Evolutionary conservation across 2,329 filamentous ascomycete species (phyloP), one percentile per base, ranked within the genome.

Genomic region (Orbilia ellipsospora): DNA sequence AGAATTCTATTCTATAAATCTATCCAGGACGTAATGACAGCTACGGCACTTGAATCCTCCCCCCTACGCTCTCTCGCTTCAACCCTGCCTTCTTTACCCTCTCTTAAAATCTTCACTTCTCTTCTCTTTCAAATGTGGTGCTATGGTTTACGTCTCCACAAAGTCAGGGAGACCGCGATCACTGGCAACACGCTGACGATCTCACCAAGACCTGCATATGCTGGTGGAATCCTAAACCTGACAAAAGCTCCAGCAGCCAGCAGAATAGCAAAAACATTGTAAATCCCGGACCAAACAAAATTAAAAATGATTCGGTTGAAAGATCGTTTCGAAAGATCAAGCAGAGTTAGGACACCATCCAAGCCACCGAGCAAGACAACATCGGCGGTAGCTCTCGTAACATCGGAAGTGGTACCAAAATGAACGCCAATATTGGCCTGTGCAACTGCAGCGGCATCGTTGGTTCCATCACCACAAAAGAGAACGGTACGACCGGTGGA

Each of bases 401-500:
- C 84, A 68, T 93, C 90, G 0, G 86, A 88, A 3, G 85, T 84
- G 67, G 84, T 85, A 72, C 86, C 87, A 80, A 94, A 87, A 77
- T 92, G 90, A 0, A 93, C 84, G 28, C 92, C 92, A 28, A 94
- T 86, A 4, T 86, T 87, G 0, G 92, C 90, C 80, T 89, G 87
- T 0, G 90, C 88, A 1, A 94, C 85, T 0, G 92, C 92, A 1
- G 88, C 85, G 0, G 92, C 90, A 79, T 94, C 92, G 80, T 94
- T 94, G 13, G 90, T 93, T 1, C 92, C 92, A 78, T 94, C 92
- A 40, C 92, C 92, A 60, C 87, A 86, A 81, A 94, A 94, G 4
- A 93, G 81, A 16, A 92, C 86, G 0, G 86, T 76, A 36, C 31
- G 42, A 50, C 56, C 76, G 10, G 15, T 44, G 20, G 57, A 57